phyloP scores from a whole-genome alignment of 73 alveolate species.

The Paramecium pentaurelia region DNA sequence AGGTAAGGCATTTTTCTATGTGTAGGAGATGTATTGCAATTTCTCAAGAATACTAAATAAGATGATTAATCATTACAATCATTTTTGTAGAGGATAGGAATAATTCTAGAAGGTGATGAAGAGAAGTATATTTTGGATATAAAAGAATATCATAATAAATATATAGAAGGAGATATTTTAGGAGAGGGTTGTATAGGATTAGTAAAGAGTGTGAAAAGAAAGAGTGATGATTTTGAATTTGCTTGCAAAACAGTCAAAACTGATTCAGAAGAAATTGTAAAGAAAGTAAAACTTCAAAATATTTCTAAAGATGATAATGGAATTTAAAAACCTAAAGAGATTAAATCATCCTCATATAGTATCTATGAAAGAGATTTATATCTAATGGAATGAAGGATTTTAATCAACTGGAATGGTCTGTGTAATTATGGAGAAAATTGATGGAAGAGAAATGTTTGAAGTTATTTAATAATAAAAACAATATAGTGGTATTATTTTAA shows the following conservation, averaged over 20 bases:
- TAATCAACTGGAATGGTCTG: slow-evolving; percentile 50
- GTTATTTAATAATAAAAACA: slow-evolving; percentile 50
- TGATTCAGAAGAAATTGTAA: slow-evolving; percentile 52
- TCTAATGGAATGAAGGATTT: slow-evolving; percentile 48
- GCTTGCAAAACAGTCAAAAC: slow-evolving; percentile 58
- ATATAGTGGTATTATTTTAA: slow-evolving; percentile 43
- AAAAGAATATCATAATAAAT: not conserved
- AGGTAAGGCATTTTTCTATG: not conserved
- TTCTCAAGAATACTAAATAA: not conserved
- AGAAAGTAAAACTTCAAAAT: not conserved
- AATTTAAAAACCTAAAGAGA: slow-evolving; percentile 42
- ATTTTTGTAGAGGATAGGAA: not conserved
- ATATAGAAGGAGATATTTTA: slow-evolving; percentile 40
- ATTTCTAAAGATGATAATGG: slow-evolving; percentile 44
- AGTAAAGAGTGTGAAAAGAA: slow-evolving; percentile 47
- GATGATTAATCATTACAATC: not conserved
- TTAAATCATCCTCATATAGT: slow-evolving; percentile 56
- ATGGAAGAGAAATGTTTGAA: slow-evolving; percentile 61
- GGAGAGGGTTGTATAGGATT: slow-evolving; percentile 64
- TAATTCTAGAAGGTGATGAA: not conserved
- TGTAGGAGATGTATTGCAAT: not conserved
- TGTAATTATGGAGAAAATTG: slow-evolving; percentile 49
- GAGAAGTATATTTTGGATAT: not conserved
- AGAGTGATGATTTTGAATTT: slow-evolving; percentile 44
- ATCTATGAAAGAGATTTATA: slow-evolving; percentile 34